Base-by-base conservation (phyloP, 768 basidiomycete genomes). In the Clitopilus hobsonii region DNA sequence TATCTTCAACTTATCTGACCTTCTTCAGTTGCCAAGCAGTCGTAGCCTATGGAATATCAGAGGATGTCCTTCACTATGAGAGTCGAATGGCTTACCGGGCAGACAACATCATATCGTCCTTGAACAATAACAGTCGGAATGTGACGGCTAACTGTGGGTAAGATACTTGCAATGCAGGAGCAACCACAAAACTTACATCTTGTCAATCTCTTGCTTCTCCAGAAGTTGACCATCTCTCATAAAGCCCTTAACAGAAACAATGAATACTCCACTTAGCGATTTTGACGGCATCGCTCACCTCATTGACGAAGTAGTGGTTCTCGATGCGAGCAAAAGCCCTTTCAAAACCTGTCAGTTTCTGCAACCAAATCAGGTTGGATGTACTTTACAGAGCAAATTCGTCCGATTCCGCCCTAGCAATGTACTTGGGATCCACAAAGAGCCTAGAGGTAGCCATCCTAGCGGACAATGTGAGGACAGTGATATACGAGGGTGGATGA, bases 221-320 rank as follows among this genome's bases (percentile, higher is more conserved):
- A 97, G 74, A 16, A 97, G 76, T 66, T 95, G 91, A 0, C 94
- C 91, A 7, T 94, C 89, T 20, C 90, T 77, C 85, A 94, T 85
- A 69, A 91, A 96, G 2, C 89, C 87, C 84, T 92, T n/a, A 48
- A 3, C 27, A 32, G n/a, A 7, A 28, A 16, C 23, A n/a, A 13
- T 51, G 1, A 27, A 14, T 28, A 8, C 5, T n/a, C 7, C 1
- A 51, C 16, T 5, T 1, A 3, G n/a, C 5, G 20, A 52, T 23
- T 5, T 27, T 2, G 41, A 29, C 36, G 11, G 16, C 22, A 51
- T 56, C 36, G 67, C 75, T 57, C 52, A 89, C 89, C 53, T 82
- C 79, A 62, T 94, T 91, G 51, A 94, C 73, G 63, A 95, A 95
- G 68, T 89, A 96, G 63, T 95, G 92, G 63, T 93, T 93, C 72